A percentile compares a stretch with the other conserved stretches of the same genome.
phyloP scores from a whole-genome alignment of 768 basidiomycete species.

The Myochromella boudieri region DNA sequence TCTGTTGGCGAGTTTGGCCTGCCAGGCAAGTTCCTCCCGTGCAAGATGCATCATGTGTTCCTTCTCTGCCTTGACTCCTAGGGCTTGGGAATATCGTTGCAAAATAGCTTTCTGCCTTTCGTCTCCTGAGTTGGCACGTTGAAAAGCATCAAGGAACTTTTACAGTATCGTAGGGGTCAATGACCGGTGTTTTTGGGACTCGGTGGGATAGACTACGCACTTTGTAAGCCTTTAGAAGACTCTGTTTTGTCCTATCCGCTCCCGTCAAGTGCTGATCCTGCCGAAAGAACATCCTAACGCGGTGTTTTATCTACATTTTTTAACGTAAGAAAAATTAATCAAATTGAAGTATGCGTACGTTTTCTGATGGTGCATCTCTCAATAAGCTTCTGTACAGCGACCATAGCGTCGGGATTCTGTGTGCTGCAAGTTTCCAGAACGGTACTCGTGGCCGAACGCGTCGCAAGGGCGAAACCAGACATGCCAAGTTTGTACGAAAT shows the following conservation, averaged over 20 bases:
- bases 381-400: constrained; percentile 71
- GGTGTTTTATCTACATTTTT: constrained; percentile 51
- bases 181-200: too few species aligned
- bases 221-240: constrained; percentile 55
- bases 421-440: constrained; percentile 68
- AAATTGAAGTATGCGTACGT: constrained; percentile 39
- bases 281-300: constrained; percentile 55
- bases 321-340: not conserved
- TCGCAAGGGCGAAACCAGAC: constrained; percentile 53
- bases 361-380: constrained; percentile 48
- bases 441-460: constrained; percentile 61
- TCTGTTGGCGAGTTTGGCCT: constrained; percentile 48
- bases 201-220: constrained; percentile 40
- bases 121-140: constrained; percentile 54
- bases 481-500: constrained; percentile 53
- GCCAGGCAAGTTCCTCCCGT: constrained; percentile 54
- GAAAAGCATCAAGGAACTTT: constrained; percentile 64
- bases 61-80: constrained; percentile 50
- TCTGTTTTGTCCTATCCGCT: constrained; percentile 43
- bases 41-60: constrained; percentile 45
- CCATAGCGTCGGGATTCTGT: constrained; percentile 79
- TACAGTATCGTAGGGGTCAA: not conserved
- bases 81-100: constrained; percentile 56
- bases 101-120: constrained; percentile 43
- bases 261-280: constrained; percentile 53